Evolutionary conservation across 108 stramenopile genomes (phyloP), one percentile per base, ranked within the genome.

Genomic region (Skeletonema grethae): DNA sequence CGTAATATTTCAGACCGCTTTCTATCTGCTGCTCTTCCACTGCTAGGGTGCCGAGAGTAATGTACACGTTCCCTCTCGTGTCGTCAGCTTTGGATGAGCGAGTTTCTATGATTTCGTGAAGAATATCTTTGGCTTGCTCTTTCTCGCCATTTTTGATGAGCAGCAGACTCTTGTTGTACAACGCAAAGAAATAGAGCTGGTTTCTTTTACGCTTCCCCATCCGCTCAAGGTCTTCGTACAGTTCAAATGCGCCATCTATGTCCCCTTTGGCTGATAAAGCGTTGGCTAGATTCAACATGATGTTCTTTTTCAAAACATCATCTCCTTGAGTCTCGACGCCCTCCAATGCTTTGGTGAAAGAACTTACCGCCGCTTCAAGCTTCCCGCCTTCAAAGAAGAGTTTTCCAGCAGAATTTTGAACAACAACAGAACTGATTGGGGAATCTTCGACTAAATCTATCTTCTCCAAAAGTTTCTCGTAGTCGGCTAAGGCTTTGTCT

Each of bases 331-430:
- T 29, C 15, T 79, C 71, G 7, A 63, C 65, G 45, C 34, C 35
- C 28, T 68, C 67, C 12, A 79, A 45, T 3, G 78, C 78, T 38
- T 72, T 57, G 28, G 53, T 66, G 38, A 72, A 79, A 41, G 66
- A 67, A 32, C 50, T 38, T 16, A 68, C 30, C 46, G 78, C 65
- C 53, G 67, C 53, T 29, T 72, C 78, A 3, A 67, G 30, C 43
- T 72, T 63, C 24, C 70, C 70, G 11, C 57, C 56, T 13, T 72
- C 78, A 50, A 72, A 72, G 61, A 61, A 79, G 8, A 79, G 67
- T 58, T 68, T 72, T 9, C 78, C 78, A 2, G 78, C 78, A 9
- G 71, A 72, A 57, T 69, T 72, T 13, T 68, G 78, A 32, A 79
- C 67, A 30, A 36, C 45, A n/a, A 67, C 58, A 31, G 53, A 32